phyloP scores from a whole-genome alignment of 1,139 yeast genomes.

The Yamadazyma kanchanaburiensis region DNA sequence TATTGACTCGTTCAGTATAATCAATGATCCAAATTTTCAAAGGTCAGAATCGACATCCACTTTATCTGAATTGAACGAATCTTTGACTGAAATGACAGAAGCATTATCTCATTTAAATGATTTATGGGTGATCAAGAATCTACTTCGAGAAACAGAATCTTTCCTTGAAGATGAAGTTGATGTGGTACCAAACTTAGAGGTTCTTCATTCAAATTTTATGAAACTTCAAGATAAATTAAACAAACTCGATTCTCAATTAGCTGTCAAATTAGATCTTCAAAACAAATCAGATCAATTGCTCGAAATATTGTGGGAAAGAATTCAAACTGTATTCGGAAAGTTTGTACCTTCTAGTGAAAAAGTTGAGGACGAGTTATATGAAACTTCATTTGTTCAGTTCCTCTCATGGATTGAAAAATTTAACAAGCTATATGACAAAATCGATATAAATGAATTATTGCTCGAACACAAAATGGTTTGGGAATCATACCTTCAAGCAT shows the following conservation, averaged over 20 bases:
- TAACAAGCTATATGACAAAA: slow-evolving; percentile 8
- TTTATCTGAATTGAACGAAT: slow-evolving; percentile 19
- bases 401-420: slow-evolving; percentile 10
- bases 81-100: slow-evolving; percentile 13
- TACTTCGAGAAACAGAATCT: slow-evolving; percentile 19
- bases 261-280: slow-evolving; percentile 12
- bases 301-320: slow-evolving; percentile 6
- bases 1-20: slow-evolving; percentile 14
- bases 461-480: slow-evolving; percentile 15
- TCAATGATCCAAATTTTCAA: slow-evolving; percentile 15
- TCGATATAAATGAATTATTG: slow-evolving; percentile 11
- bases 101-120: slow-evolving; percentile 18
- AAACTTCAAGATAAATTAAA: slow-evolving; percentile 14
- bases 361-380: slow-evolving; percentile 13
- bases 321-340: slow-evolving; percentile 8
- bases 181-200: slow-evolving; percentile 14
- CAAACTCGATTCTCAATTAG: slow-evolving; percentile 6
- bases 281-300: slow-evolving; percentile 10
- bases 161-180: slow-evolving; percentile 9
- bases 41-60: slow-evolving; percentile 2
- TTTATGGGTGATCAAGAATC: slow-evolving; percentile 20
- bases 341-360: slow-evolving; percentile 22
- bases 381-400: slow-evolving; percentile 14
- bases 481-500: slow-evolving; percentile 15
- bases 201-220: slow-evolving; percentile 14